Evolutionary conservation across 2,329 filamentous ascomycete species (phyloP), one percentile per base, ranked within the genome.

Genomic region (Ceratocystis cubensis): DNA sequence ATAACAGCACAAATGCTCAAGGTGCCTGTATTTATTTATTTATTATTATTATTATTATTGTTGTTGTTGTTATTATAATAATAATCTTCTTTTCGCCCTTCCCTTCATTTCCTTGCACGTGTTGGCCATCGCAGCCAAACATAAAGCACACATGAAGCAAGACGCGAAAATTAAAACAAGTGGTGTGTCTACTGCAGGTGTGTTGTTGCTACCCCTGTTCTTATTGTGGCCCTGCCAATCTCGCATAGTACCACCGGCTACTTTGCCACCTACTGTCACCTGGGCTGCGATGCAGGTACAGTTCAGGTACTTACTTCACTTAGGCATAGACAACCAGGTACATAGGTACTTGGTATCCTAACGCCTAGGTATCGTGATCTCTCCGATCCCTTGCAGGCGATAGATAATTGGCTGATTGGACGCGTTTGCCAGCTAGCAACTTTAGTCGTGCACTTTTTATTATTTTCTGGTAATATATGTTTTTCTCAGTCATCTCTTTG

Each of bases 261-360:
- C 65, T 67, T 63, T 41, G 48, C 65, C 61, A 62, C 63, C 50
- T 44, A 59, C 65, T 61, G 44, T 67, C 65, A 61, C 65, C 63
- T 56, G 50, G 61, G 61, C 62, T 62, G 62, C 46, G 20, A 67
- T 64, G 65, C 65, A 67, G 65, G 65, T 67, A 67, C 65, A 50
- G 37, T 20, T 59, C 48, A 66, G 63, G 63, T 64, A 64, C 61
- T 63, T 64, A 64, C 61, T 63, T 15, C 37, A 41, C 37, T 5
- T 41, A 15, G 37, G 37, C 37, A 41, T 41, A 41, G 37, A 41
- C 37, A 41, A 4, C 10, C 13, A 13, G 37, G 37, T 41, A 41
- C 37, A 41, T 15, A 41, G 37, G 37, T 41, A 41, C 37, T 41
- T 41, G 37, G 13, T 15, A 5, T 41, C 13, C 37, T 41, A 13